phyloP scores from a whole-genome alignment of 2,329 filamentous ascomycete genomes.

The Xylariaceae sp. region DNA sequence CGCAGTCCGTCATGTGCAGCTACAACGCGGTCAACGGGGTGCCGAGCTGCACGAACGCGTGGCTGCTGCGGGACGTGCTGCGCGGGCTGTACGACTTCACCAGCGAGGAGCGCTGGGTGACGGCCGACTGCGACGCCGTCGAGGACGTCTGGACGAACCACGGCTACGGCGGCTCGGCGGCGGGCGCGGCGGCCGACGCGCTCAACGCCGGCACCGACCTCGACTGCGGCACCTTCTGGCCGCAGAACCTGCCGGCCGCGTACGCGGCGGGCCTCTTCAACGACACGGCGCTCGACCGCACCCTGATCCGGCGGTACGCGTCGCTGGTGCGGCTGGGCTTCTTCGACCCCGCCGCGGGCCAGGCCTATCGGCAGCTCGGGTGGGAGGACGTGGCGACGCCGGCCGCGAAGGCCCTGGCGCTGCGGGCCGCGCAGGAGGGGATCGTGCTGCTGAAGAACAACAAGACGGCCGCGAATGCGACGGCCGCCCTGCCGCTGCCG shows the following conservation, averaged over 20 bases:
- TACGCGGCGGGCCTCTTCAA: slow-evolving; percentile 31
- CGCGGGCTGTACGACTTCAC: slow-evolving; percentile 58
- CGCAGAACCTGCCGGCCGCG: slow-evolving; percentile 21
- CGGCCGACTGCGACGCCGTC: slow-evolving; percentile 58
- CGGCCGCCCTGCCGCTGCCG: slow-evolving; percentile 31
- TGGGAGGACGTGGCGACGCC: slow-evolving; percentile 50
- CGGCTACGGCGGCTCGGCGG: slow-evolving; percentile 26
- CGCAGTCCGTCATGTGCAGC: slow-evolving; percentile 52
- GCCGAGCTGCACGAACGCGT: slow-evolving; percentile 55
- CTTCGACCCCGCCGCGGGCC: slow-evolving; percentile 41
- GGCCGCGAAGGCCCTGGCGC: slow-evolving; percentile 45
- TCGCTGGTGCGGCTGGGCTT: slow-evolving; percentile 49
- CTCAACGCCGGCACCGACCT: slow-evolving; percentile 31
- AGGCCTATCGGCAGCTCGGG: slow-evolving; percentile 42
- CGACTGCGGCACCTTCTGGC: slow-evolving; percentile 23
- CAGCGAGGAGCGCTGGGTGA: slow-evolving; percentile 53
- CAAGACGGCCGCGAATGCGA: slow-evolving; percentile 32
- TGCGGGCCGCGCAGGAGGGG: slow-evolving; percentile 43
- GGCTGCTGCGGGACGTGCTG: slow-evolving; percentile 53
- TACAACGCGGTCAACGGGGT: slow-evolving; percentile 60
- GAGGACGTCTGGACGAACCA: slow-evolving; percentile 45
- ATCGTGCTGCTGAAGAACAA: slow-evolving; percentile 48
- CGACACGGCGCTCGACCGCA: slow-evolving; percentile 37
- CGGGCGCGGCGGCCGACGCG: slow-evolving; percentile 25
- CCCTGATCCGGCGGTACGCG: slow-evolving; percentile 44